A percentile compares a stretch with the other conserved stretches of the same genome.
Evolutionary conservation across 129 eudicot genomes (phyloP).

Genomic region (Helianthus annuus): HanXRQr2.0-SUNRISE NC_035442.2:158765929-158766428

Average conservation of each 20-base stretch:
- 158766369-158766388: slow-evolving; percentile 22
- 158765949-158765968: too few species aligned
- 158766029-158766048: slow-evolving; percentile 88
- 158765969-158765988: too few species aligned
- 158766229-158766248: slow-evolving; percentile 66
- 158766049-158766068: slow-evolving; percentile 62
- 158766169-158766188: slow-evolving; percentile 69
- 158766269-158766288: slow-evolving; percentile 87
- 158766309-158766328: slow-evolving; percentile 56
- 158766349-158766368: slow-evolving; percentile 29
- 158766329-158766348: slow-evolving; percentile 9
- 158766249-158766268: slow-evolving; percentile 70
- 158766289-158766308: slow-evolving; percentile 76
- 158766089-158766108: slow-evolving; percentile 55
- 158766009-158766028: too few species aligned
- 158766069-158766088: slow-evolving; percentile 48
- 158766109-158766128: slow-evolving; percentile 80
- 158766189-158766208: slow-evolving; percentile 83
- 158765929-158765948: too few species aligned
- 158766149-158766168: slow-evolving; percentile 84
- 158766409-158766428: not conserved
- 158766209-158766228: slow-evolving; percentile 67
- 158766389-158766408: not conserved
- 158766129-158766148: slow-evolving; percentile 70
- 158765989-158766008: too few species aligned